These are phyloP conservation scores for Vaucheria bursata DNA, from an alignment of 352 stramenopile species.

Conservation along the genomic window DNA sequence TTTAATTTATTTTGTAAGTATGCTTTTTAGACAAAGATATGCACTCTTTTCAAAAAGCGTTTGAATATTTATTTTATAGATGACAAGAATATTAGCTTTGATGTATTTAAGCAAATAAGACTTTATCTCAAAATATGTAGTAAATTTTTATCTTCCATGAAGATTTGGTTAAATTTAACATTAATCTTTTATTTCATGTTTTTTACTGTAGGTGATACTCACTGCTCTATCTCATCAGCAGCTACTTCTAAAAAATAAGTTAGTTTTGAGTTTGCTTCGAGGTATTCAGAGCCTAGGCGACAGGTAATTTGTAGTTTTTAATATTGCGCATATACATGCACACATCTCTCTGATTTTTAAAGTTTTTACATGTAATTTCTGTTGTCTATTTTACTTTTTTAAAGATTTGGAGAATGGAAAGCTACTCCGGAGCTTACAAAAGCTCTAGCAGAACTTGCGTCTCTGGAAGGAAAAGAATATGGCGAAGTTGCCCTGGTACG, in stretches of 20 bases:
- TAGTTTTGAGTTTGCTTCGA: constrained; percentile 61
- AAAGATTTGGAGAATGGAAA: constrained; percentile 12
- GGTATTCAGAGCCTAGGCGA: constrained; percentile 59
- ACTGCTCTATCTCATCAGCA: constrained; percentile 58
- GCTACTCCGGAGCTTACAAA: constrained; percentile 24
- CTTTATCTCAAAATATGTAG: too few relatives aligned
- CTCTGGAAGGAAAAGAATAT: constrained; percentile 54
- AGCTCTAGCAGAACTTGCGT: constrained; percentile 18
- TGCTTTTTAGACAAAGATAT: too few relatives aligned
- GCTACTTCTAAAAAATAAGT: constrained; percentile 47
- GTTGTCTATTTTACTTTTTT: neutral
- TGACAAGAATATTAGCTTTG: too few relatives aligned
- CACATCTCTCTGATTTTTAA: neutral
- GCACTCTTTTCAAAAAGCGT: too few relatives aligned
- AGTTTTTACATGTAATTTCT: neutral
- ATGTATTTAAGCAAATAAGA: too few relatives aligned
- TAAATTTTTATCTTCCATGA: too few relatives aligned
- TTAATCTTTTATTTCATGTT: too few relatives aligned
- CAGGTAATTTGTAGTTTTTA: too few relatives aligned
- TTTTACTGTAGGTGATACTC: constrained; percentile 55
- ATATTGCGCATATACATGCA: neutral
- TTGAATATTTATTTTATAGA: too few relatives aligned
- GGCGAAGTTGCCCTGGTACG: constrained; percentile 67
- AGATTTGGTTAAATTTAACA: too few relatives aligned
- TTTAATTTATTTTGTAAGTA: too few relatives aligned